Conservation (phyloP, 495 filamentous ascomycete species). For the Xylaria flabelliformis region DNA sequence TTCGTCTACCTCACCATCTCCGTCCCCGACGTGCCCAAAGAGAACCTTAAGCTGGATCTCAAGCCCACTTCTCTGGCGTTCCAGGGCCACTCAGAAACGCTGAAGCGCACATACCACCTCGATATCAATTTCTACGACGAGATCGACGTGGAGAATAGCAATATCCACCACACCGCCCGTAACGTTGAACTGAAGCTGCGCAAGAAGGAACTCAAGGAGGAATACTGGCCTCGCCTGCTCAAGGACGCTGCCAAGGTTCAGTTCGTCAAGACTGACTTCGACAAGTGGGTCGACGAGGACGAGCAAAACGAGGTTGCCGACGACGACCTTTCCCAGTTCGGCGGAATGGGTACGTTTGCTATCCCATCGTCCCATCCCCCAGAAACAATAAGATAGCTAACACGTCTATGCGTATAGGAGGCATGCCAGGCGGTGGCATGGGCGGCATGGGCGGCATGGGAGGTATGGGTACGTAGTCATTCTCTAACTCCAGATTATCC, state of each 20-base stretch:
- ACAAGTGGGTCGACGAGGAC: constrained; percentile 99
- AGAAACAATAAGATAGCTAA: constrained; percentile 28
- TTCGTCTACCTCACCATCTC: constrained; percentile 90
- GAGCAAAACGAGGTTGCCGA: constrained; percentile 90
- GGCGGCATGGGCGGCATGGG: constrained; percentile 55
- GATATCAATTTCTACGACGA: constrained; percentile 90
- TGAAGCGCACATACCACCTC: constrained; percentile 84
- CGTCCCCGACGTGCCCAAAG: constrained; percentile 75
- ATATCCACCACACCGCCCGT: constrained; percentile 80
- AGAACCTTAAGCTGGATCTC: constrained; percentile 77
- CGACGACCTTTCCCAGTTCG: constrained; percentile 81
- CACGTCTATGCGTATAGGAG: constrained; percentile 34
- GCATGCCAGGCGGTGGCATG: constrained; percentile 56
- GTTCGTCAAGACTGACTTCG: constrained; percentile 98
- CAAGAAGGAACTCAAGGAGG: constrained; percentile 92
- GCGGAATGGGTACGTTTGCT: constrained; percentile 54
- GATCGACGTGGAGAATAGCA: constrained; percentile 83
- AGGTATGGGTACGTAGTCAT: constrained; percentile 61
- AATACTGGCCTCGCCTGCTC: constrained; percentile 93
- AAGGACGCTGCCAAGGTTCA: constrained; percentile 89
- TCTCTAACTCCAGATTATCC: not conserved
- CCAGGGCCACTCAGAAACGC: constrained; percentile 75
- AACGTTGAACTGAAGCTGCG: constrained; percentile 87
- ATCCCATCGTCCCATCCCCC: not conserved
- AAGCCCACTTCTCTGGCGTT: constrained; percentile 80